Percentiles rank a stretch among this genome's conserved stretches.
Evolutionary conservation across 805 yeast genomes (phyloP).

Genomic region (Ogataea polymorpha): DNA sequence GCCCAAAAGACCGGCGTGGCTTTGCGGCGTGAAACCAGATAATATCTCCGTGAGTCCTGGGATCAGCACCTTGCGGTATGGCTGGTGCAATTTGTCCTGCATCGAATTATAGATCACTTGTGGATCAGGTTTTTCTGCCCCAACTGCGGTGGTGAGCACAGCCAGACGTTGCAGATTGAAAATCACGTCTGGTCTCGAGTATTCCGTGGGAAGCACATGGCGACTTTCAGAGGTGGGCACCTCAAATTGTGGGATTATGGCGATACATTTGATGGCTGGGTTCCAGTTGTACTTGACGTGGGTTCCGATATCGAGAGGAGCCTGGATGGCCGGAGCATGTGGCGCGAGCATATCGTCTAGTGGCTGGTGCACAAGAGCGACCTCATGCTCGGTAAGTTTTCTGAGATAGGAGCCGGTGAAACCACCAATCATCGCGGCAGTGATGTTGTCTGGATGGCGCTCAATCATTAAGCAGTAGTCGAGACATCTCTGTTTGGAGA

Average conservation of each 20-base stretch:
- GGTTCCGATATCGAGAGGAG: conserved; percentile 80
- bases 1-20: conserved; percentile 84
- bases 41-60: conserved; percentile 89
- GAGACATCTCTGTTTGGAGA: conserved; percentile 76
- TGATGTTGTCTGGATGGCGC: conserved; percentile 96
- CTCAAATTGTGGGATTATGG: conserved; percentile 92
- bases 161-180: conserved; percentile 94
- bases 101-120: conserved; percentile 86
- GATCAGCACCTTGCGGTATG: conserved; percentile 87
- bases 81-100: conserved; percentile 97
- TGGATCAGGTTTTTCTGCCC: conserved; percentile 73
- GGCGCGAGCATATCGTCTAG: conserved; percentile 80
- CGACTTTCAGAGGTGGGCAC: conserved; percentile 90
- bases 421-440: conserved; percentile 99
- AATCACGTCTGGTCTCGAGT: conserved; percentile 76
- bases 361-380: conserved; percentile 76
- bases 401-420: conserved; percentile 93
- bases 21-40: conserved; percentile 71
- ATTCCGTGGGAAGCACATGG: conserved; percentile 80
- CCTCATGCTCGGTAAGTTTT: conserved; percentile 70
- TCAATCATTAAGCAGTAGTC: conserved; percentile 97
- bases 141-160: conserved; percentile 85
- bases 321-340: conserved; percentile 66
- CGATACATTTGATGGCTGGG: conserved; percentile 76
- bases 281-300: conserved; percentile 86